phyloP scores from a whole-genome alignment of 306 rosid species.

The Rosa persica region DNA sequence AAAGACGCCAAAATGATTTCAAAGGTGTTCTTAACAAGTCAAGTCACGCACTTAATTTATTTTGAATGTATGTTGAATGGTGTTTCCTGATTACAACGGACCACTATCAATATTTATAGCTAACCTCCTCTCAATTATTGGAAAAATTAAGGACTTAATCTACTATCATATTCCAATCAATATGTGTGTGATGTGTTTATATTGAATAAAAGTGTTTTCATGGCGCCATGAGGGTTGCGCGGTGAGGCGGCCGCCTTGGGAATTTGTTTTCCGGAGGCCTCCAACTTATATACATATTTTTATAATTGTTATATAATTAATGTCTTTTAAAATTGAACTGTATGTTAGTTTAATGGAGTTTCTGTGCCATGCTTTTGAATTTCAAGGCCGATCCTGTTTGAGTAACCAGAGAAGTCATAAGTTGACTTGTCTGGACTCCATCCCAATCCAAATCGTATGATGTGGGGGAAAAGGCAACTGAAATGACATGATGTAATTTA shows the following conservation, averaged over 20 bases:
- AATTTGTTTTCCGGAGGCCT: too few species aligned
- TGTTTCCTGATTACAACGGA: conserved; percentile 6
- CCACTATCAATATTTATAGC: neutral
- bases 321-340: too few species aligned
- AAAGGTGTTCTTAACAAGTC: conserved; percentile 18
- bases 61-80: conserved; percentile 1
- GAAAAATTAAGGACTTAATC: conserved; percentile 2
- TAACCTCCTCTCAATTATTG: conserved; percentile 6
- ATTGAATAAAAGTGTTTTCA: neutral
- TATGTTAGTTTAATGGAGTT: too few species aligned
- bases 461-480: neutral
- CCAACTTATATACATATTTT: too few species aligned
- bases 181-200: neutral
- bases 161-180: neutral
- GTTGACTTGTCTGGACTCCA: neutral
- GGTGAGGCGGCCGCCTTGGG: neutral
- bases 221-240: neutral
- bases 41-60: conserved; percentile 12
- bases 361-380: neutral
- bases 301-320: too few species aligned
- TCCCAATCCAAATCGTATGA: neutral
- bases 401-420: neutral
- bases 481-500: neutral
- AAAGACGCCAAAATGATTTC: conserved; percentile 18
- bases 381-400: neutral